phyloP scores from a whole-genome alignment of 441 rosid genomes.

The Capsella rubella region DNA sequence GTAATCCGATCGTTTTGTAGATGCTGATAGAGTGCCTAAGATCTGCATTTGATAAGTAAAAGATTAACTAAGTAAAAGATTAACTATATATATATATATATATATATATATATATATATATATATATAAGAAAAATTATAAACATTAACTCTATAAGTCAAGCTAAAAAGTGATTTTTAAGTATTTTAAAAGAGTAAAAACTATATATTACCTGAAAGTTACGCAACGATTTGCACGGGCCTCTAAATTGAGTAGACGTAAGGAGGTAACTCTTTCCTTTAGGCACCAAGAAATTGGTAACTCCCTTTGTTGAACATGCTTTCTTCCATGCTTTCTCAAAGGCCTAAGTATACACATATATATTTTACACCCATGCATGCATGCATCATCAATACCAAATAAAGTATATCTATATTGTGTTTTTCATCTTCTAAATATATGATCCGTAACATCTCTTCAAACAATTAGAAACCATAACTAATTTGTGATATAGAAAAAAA shows the following conservation, averaged over 20 bases:
- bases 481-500: not conserved
- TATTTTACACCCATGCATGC: not conserved
- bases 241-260: constrained; percentile 59
- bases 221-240: constrained; percentile 71
- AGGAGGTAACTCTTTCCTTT: constrained; percentile 56
- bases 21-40: constrained; percentile 69
- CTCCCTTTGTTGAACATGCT: constrained; percentile 61
- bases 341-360: constrained; percentile 49
- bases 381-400: constrained; percentile 19
- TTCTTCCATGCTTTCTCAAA: constrained; percentile 75
- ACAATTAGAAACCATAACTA: not conserved
- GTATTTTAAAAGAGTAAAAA: not conserved
- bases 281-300: constrained; percentile 58
- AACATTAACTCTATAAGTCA: too few species aligned
- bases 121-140: too few species aligned
- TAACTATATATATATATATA: too few species aligned
- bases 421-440: not conserved
- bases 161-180: too few species aligned
- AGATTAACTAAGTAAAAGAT: not conserved
- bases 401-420: not conserved
- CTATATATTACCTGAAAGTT: constrained; percentile 55
- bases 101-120: too few species aligned
- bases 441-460: not conserved
- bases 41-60: constrained; percentile 49
- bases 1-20: constrained; percentile 61